Conservation (phyloP, 306 rosid species). For the Dalbergia cochinchinensis region DNA sequence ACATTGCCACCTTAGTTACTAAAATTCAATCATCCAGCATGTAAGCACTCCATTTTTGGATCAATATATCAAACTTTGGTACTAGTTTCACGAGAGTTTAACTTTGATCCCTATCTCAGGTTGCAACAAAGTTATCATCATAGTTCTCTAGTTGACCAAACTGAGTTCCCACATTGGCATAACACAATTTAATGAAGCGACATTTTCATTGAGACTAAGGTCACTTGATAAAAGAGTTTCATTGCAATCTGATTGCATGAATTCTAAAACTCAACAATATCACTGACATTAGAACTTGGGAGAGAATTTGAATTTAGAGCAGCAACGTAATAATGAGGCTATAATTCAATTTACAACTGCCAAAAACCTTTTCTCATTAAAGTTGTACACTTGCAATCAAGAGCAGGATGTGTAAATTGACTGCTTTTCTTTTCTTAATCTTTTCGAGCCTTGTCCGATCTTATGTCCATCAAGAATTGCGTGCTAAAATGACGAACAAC, state of each 20-base stretch:
- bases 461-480: constrained; percentile 76
- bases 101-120: too few species aligned
- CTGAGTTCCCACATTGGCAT: too few species aligned
- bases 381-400: constrained; percentile 85
- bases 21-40: too few species aligned
- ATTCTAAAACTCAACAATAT: constrained; percentile 24
- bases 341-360: constrained; percentile 25
- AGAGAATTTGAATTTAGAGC: neutral
- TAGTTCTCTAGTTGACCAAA: too few species aligned
- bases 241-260: neutral
- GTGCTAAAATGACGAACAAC: constrained; percentile 78
- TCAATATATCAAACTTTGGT: too few species aligned
- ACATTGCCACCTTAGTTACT: too few species aligned
- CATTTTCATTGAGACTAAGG: neutral
- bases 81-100: too few species aligned
- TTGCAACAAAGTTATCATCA: too few species aligned
- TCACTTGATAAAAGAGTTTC: neutral
- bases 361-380: constrained; percentile 45
- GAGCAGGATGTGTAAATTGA: constrained; percentile 88
- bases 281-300: constrained; percentile 15
- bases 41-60: too few species aligned
- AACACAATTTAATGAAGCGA: too few species aligned
- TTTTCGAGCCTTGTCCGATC: constrained; percentile 85
- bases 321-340: neutral
- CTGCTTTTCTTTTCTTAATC: constrained; percentile 90